phyloP scores from a whole-genome alignment of 179 eudicot genomes.

The Silene coronaria region DNA sequence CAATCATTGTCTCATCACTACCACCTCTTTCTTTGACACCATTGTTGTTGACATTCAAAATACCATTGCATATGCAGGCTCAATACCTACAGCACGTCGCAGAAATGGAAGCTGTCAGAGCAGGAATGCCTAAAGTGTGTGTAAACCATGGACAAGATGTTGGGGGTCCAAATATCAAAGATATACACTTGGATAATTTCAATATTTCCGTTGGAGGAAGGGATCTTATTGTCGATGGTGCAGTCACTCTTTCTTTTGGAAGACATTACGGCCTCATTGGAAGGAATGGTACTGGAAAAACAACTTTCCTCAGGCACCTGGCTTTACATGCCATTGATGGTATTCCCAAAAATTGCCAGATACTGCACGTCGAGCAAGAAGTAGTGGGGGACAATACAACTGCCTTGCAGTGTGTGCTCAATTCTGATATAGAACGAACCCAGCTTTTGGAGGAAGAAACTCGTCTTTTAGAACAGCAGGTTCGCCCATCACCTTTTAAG shows the following conservation, averaged over 20 bases:
- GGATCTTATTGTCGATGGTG: conserved; percentile 83
- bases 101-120: conserved; percentile 94
- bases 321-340: conserved; percentile 96
- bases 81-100: conserved; percentile 74
- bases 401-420: conserved; percentile 90
- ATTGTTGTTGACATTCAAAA: neutral
- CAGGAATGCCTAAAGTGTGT: conserved; percentile 83
- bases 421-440: conserved; percentile 71
- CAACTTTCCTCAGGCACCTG: conserved; percentile 88
- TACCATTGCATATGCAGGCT: conserved; percentile 40
- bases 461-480: conserved; percentile 66
- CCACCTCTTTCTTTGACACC: too few species aligned
- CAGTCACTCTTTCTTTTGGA: conserved; percentile 78
- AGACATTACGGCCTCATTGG: conserved; percentile 97
- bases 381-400: conserved; percentile 82
- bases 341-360: conserved; percentile 90
- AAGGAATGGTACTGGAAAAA: conserved; percentile 98
- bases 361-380: conserved; percentile 96
- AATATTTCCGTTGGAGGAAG: conserved; percentile 94
- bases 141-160: conserved; percentile 60
- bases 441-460: conserved; percentile 87
- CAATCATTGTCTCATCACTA: neutral
- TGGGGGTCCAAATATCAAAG: conserved; percentile 70
- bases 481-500: conserved; percentile 16
- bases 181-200: conserved; percentile 83